Percentiles rank a stretch among this genome's conserved stretches.
Evolutionary conservation across 371 early-diverging fungal species (phyloP).

Genomic region (Haplosporangium sp.): DNA sequence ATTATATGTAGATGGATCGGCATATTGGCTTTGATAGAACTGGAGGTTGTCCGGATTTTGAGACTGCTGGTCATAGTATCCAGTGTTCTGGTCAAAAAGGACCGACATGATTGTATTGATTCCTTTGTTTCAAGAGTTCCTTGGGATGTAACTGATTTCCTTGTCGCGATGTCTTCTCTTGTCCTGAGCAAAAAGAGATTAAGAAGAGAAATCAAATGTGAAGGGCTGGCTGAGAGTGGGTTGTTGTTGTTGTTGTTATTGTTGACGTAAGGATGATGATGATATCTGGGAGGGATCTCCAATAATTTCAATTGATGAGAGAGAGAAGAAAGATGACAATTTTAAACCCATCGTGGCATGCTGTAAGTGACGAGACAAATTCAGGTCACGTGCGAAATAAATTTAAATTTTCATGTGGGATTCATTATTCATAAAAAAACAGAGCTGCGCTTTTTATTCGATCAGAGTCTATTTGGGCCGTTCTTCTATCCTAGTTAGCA

Average conservation of each 20-base stretch:
- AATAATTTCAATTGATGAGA: too few species aligned
- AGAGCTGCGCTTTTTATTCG: neutral
- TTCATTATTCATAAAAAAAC: neutral
- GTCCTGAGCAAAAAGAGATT: too few species aligned
- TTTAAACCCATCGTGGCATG: conserved; percentile 5
- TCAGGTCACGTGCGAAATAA: neutral
- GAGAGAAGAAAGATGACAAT: conserved; percentile 19
- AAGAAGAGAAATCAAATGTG: too few species aligned
- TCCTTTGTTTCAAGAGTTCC: neutral
- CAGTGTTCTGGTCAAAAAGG: conserved; percentile 62
- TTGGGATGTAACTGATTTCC: too few species aligned
- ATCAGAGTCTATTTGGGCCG: neutral
- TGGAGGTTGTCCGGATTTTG: conserved; percentile 63
- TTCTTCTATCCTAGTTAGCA: too few species aligned
- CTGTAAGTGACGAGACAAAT: neutral
- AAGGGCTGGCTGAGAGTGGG: too few species aligned
- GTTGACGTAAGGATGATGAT: too few species aligned
- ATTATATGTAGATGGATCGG: conserved; percentile 63
- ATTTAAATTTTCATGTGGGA: neutral
- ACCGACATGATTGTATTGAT: conserved; percentile 55
- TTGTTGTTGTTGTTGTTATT: too few species aligned
- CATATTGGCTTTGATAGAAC: conserved; percentile 76
- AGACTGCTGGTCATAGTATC: conserved; percentile 51
- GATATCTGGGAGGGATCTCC: neutral
- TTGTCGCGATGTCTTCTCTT: too few species aligned